A percentile compares a stretch with the other conserved stretches of the same genome.
Conservation (phyloP, 495 filamentous ascomycete species). For the Penicillium nucicola region DNA sequence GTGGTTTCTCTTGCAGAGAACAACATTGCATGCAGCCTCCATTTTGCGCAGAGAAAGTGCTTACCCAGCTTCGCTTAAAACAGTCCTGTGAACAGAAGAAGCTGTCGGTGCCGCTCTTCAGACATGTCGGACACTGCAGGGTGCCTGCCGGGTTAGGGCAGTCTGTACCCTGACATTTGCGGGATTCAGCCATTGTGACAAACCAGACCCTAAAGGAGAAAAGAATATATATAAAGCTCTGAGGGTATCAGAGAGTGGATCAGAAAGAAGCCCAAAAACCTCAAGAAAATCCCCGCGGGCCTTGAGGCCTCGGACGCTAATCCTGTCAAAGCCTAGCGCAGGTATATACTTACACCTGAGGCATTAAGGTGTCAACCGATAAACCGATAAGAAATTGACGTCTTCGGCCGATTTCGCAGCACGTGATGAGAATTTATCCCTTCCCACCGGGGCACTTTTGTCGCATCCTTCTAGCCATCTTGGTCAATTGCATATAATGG, state of each 20-base stretch:
- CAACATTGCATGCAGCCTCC: conserved; percentile 21
- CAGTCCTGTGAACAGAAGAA: conserved; percentile 98
- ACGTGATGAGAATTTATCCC: conserved; percentile 21
- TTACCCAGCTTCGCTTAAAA: conserved; percentile 98
- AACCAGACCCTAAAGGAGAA: neutral
- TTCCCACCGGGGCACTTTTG: neutral
- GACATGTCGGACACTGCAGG: conserved; percentile 90
- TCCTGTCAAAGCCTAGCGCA: neutral
- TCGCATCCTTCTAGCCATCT: neutral
- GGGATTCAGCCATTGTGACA: conserved; percentile 29
- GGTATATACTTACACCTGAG: neutral
- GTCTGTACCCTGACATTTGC: conserved; percentile 75
- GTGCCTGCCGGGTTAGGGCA: conserved; percentile 80
- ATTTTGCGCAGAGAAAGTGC: conserved; percentile 32
- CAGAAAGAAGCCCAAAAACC: conserved; percentile 7
- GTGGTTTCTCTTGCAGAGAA: conserved; percentile 3
- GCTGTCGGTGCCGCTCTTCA: conserved; percentile 85
- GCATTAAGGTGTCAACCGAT: neutral
- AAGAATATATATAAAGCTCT: neutral
- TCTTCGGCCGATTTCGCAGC: conserved; percentile 18
- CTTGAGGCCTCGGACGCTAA: neutral
- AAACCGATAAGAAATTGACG: neutral
- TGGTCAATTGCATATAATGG: conserved; percentile 8
- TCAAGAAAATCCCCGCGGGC: conserved; percentile 6
- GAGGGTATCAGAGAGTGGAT: neutral